phyloP scores from a whole-genome alignment of 768 basidiomycete genomes.

The Russula foetens region DNA sequence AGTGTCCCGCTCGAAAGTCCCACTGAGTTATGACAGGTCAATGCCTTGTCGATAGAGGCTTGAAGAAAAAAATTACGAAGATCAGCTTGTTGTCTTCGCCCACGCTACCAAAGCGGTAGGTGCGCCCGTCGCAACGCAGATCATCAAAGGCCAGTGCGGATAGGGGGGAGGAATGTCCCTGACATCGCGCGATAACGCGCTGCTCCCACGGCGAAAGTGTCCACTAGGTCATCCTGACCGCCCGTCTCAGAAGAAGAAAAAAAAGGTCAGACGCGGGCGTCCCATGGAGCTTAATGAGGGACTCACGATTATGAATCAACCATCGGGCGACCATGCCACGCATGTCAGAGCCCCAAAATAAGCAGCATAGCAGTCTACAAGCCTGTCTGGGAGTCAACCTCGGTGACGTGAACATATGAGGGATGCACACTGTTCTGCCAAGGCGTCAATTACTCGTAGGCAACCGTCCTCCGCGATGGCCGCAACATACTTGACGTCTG shows the following conservation, averaged over 20 bases:
- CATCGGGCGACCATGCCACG: conserved; percentile 93
- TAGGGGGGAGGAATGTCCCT: conserved; percentile 95
- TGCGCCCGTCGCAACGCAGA: conserved; percentile 77
- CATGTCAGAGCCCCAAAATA: conserved; percentile 92
- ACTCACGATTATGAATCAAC: conserved; percentile 77
- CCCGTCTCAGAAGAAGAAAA: conserved; percentile 52
- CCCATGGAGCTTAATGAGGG: neutral
- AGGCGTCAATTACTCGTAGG: conserved; percentile 80
- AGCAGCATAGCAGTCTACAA: conserved; percentile 90
- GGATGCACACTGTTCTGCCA: conserved; percentile 67
- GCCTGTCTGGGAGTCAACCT: conserved; percentile 34
- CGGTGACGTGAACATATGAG: neutral
- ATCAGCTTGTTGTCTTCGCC: conserved; percentile 96
- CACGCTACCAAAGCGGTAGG: conserved; percentile 91
- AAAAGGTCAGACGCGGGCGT: neutral
- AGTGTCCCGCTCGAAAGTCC: conserved; percentile 91
- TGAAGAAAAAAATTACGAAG: conserved; percentile 46
- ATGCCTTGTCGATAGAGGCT: neutral
- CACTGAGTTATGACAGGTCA: conserved; percentile 43
- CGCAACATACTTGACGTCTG: conserved; percentile 85
- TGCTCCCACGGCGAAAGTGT: conserved; percentile 94
- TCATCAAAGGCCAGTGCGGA: conserved; percentile 86
- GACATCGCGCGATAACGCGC: conserved; percentile 89
- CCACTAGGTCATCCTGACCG: conserved; percentile 93
- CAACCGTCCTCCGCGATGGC: conserved; percentile 91